Evolutionary conservation across 331 rosid species (phyloP), one percentile per base, ranked within the genome.

Genomic region (Malus hybrid): DNA sequence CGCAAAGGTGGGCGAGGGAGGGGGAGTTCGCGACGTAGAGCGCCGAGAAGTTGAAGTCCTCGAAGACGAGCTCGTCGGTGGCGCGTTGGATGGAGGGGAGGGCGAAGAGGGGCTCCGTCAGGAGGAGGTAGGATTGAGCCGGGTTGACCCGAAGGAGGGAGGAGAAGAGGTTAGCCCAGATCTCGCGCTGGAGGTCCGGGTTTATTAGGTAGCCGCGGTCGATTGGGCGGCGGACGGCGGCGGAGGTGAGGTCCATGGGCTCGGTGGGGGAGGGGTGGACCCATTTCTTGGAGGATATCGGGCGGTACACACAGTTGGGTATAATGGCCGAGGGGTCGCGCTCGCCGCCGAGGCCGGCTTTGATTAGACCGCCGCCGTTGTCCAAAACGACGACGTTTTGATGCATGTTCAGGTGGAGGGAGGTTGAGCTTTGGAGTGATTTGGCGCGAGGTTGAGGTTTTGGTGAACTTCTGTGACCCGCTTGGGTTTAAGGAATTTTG

Each of bases 361-460:
- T 90, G 15, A 92, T 87, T 10, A 88, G 82, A n/a, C 97, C 97
- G 7, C 97, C 97, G 75, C 96, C 97, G 85, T 90, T 92, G 91
- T 92, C 97, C 0, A 92, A 80, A 7, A 90, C 96, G 66, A 92
- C 89, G 34, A 88, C 89, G 74, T 77, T 85, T 18, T 78, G 77
- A 15, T 70, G 80, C 84, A 80, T 79, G 16, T 59, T 34, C 6
- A 10, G 24, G 28, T 55, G 42, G n/a, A 15, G 31, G n/a, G 63
- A 12, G 64, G 64, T 59, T 59, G 64, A 1, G 11, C n/a, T 2
- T 7, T 54, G 10, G 59, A n/a, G 59, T 54, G 4, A 42, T n/a
- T 69, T 69, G 75, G 65, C 75, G 75, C 46, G 46, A 52, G 46
- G 52, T 55, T 50, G 24, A 22, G 54, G 31, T 67, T 20, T 10